A percentile compares a stretch with the other conserved stretches of the same genome.
Conservation (phyloP, 306 rosid genomes). For the Potentilla sterilis region DNA sequence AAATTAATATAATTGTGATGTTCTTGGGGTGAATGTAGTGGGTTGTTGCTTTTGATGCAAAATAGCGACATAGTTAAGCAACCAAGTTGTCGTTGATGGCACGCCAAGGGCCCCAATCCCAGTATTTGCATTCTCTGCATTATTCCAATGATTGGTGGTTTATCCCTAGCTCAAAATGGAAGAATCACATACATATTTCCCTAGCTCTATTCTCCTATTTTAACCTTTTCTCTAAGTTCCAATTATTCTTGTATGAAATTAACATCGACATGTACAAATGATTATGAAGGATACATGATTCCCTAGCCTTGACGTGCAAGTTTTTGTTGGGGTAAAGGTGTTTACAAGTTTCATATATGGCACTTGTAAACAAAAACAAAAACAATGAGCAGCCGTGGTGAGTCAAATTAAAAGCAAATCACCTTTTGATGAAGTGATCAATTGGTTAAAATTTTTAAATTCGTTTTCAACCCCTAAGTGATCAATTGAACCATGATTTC, state of each 20-base stretch:
- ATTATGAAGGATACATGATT: constrained; percentile 36
- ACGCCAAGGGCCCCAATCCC: constrained; percentile 53
- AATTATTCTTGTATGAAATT: constrained; percentile 23
- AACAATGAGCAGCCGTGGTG: too few relatives aligned
- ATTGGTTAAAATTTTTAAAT: too few relatives aligned
- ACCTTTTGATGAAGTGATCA: too few relatives aligned
- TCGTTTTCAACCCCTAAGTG: too few relatives aligned
- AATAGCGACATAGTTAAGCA: neutral
- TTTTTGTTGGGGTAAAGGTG: neutral
- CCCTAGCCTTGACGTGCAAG: constrained; percentile 57
- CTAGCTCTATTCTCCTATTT: neutral
- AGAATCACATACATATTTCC: constrained; percentile 7
- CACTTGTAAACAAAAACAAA: neutral
- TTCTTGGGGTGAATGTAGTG: neutral
- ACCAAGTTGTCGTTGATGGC: constrained; percentile 51
- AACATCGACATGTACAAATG: constrained; percentile 26
- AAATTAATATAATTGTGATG: neutral
- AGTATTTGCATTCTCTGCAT: constrained; percentile 29
- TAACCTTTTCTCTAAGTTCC: constrained; percentile 21
- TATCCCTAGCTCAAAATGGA: constrained; percentile 29
- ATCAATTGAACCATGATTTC: too few relatives aligned
- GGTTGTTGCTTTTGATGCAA: constrained; percentile 30
- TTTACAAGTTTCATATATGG: constrained; percentile 6
- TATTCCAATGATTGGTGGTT: constrained; percentile 48
- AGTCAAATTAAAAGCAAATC: too few relatives aligned